A percentile compares a stretch with the other conserved stretches of the same genome.
Evolutionary conservation across 2,329 filamentous ascomycete species (phyloP).

Genomic region (Verticillium klebahnii): DNA sequence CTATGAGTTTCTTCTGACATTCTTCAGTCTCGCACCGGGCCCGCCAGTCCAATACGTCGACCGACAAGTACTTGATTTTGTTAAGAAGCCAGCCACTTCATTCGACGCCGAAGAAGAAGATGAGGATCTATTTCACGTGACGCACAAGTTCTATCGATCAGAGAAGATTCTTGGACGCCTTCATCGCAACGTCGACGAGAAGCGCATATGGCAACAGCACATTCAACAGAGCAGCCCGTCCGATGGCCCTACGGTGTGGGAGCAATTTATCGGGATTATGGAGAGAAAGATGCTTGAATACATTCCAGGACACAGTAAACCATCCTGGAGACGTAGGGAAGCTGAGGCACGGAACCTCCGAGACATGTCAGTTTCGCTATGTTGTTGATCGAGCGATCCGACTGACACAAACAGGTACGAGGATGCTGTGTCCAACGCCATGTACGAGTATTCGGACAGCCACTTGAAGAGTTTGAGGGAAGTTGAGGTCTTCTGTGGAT

Average conservation of each 20-base stretch:
- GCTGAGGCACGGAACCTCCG: conserved; percentile 39
- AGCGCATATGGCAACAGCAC: conserved; percentile 54
- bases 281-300: conserved; percentile 16
- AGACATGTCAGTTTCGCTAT: conserved; percentile 32
- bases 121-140: conserved; percentile 38
- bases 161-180: conserved; percentile 64
- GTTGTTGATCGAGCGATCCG: neutral
- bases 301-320: conserved; percentile 15
- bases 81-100: conserved; percentile 19
- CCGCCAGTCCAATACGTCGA: conserved; percentile 40
- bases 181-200: conserved; percentile 70
- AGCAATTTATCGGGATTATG: conserved; percentile 29
- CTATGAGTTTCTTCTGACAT: neutral
- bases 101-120: conserved; percentile 30
- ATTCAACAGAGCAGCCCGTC: conserved; percentile 27
- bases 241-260: conserved; percentile 35
- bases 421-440: conserved; percentile 32
- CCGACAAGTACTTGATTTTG: conserved; percentile 35
- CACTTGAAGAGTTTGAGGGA: conserved; percentile 39
- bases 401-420: conserved; percentile 35
- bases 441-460: conserved; percentile 40
- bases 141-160: conserved; percentile 59
- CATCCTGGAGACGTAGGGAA: conserved; percentile 28
- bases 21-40: conserved; percentile 38
- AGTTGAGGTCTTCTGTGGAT: conserved; percentile 51